Base-by-base conservation (phyloP, 2,329 filamentous ascomycete species). In the Nemania diffusa region DNA sequence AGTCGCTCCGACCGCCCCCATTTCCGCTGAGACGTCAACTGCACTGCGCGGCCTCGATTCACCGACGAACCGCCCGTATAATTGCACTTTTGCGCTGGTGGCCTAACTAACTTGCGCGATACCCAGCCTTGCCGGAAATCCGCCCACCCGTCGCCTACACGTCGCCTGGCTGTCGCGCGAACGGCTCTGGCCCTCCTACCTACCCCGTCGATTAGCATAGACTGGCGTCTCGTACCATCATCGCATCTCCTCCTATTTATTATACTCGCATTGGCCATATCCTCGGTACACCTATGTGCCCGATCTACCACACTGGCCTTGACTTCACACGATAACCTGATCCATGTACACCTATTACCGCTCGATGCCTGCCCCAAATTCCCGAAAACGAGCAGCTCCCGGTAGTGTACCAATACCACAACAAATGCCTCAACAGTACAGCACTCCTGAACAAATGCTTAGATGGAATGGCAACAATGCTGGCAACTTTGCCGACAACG, bases 391-490 rank as follows among this genome's bases (percentile, higher is more conserved):
- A 68, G 74, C 76, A 71, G 75, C 77, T 59, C 77, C 76, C 40
- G 77, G 77, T 68, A 77, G 69, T 60, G 42, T 75, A 64, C 75
- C 77, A 4, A 72, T 75, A 64, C 73, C 68, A 61, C 80, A 81
- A 29, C 81, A 80, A 71, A 79, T 84, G 75, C 82, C 84, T 64
- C 77, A 78, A 52, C 72, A 79, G 22, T 81, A 79, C 69, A 80
- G 71, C 78, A 63, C 76, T 66, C 78, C 78, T 77, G 84, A 85
- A 55, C 84, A 86, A 77, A 84, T 86, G 70, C 73, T 87, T 52
- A 82, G 85, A 76, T 88, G 86, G 86, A 84, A 82, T 66, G 81
- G 83, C 65, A 82, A 80, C 59, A 77, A 74, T 69, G 70, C 77
- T 48, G 73, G 70, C 17, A 70, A 65, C 55, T 74, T 75, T 56